phyloP scores from a whole-genome alignment of 495 filamentous ascomycete species.

The Penicillium soppii region DNA sequence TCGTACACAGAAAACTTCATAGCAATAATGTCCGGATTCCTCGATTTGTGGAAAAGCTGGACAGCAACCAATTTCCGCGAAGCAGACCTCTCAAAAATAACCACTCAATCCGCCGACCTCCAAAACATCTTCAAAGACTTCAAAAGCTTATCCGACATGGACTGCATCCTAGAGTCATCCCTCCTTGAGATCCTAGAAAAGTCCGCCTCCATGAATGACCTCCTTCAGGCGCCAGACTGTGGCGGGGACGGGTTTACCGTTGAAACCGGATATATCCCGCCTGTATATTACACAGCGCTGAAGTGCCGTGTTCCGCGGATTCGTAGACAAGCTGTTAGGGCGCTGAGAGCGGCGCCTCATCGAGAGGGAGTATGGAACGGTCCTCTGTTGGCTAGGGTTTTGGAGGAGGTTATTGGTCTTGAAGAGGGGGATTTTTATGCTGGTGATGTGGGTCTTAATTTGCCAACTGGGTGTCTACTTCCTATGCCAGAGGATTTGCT shows the following conservation, averaged over 20 bases:
- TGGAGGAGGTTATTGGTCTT: constrained; percentile 14
- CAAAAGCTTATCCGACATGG: background rate
- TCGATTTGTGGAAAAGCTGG: constrained; percentile 29
- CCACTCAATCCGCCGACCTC: background rate
- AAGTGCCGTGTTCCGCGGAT: constrained; percentile 55
- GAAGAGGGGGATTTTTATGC: constrained; percentile 19
- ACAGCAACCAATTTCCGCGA: background rate
- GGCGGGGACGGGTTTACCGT: constrained; percentile 31
- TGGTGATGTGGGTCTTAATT: constrained; percentile 8
- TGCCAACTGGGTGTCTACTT: background rate
- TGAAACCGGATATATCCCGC: constrained; percentile 51
- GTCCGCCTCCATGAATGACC: background rate
- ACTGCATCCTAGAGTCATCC: background rate
- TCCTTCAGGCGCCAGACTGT: constrained; percentile 5
- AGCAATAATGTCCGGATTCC: constrained; percentile 28
- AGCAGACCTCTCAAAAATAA: background rate
- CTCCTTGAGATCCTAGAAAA: constrained; percentile 8
- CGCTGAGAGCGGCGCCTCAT: constrained; percentile 39
- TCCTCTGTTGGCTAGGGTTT: constrained; percentile 11
- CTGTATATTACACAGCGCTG: constrained; percentile 52
- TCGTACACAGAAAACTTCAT: constrained; percentile 36
- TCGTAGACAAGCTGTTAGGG: constrained; percentile 40
- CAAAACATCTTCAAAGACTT: background rate
- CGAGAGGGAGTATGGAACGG: constrained; percentile 55
- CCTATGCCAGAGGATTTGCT: constrained; percentile 2